Conservation (phyloP, 345 rosid genomes). For the Camelina hispida region DNA sequence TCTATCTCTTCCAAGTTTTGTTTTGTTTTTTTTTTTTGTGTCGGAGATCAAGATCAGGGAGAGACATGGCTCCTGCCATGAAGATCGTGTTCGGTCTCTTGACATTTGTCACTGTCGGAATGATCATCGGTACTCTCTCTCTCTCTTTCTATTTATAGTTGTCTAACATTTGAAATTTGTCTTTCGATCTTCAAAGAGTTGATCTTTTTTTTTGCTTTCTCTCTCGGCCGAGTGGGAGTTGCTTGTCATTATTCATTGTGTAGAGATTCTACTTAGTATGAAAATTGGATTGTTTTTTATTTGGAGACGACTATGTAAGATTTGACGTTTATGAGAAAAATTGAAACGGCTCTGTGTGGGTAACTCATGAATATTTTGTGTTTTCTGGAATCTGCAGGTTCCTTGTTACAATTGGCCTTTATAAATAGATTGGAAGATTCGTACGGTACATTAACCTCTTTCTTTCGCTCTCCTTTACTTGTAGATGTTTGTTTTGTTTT, state of each 20-base stretch:
- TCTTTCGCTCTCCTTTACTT: not conserved
- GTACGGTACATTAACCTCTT: conserved; percentile 55
- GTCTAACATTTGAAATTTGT: not conserved
- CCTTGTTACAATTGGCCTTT: conserved; percentile 86
- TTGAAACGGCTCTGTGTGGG: conserved; percentile 23
- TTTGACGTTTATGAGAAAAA: conserved; percentile 23
- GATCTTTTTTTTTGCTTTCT: not conserved
- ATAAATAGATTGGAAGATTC: conserved; percentile 75
- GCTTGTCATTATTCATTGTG: too few relatives aligned
- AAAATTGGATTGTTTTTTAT: not conserved
- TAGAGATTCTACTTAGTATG: too few relatives aligned
- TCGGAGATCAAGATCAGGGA: conserved; percentile 26
- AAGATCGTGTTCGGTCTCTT: conserved; percentile 78
- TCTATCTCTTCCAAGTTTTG: not conserved
- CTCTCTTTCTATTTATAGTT: conserved; percentile 13
- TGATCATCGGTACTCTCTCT: conserved; percentile 72
- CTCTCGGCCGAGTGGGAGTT: not conserved
- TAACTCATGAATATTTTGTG: conserved; percentile 32
- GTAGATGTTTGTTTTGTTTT: conserved; percentile 15
- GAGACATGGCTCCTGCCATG: conserved; percentile 70
- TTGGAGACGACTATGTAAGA: conserved; percentile 7
- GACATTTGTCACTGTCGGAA: conserved; percentile 86
- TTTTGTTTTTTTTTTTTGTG: not conserved
- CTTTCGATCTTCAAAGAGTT: conserved; percentile 8
- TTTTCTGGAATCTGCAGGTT: conserved; percentile 60